Evolutionary conservation across 2,329 filamentous ascomycete species (phyloP).

Genomic region (Stagonosporopsis cucurbitacearum): DNA sequence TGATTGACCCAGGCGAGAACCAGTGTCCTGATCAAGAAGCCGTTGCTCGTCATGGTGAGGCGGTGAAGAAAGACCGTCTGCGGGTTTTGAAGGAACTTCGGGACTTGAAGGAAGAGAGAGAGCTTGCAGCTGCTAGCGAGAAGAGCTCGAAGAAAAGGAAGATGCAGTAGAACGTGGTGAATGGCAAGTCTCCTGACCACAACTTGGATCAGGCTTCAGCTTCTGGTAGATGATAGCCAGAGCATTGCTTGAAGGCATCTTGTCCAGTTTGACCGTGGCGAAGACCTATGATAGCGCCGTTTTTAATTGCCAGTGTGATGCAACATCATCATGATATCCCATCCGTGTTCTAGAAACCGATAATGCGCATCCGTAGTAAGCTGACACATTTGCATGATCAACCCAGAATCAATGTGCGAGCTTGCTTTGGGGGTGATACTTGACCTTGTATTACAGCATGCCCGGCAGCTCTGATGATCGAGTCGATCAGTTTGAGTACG

Average conservation of each 20-base stretch:
- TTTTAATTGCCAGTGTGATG: too few relatives aligned
- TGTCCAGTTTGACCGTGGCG: not conserved
- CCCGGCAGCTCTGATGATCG: not conserved
- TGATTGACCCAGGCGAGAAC: conserved; percentile 16
- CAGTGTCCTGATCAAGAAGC: conserved; percentile 23
- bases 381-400: not conserved
- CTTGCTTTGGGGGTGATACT: not conserved
- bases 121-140: not conserved
- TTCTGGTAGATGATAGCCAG: too few relatives aligned
- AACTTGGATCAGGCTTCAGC: too few relatives aligned
- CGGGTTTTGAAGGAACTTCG: not conserved
- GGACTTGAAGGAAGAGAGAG: conserved; percentile 4
- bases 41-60: not conserved
- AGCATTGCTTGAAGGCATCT: too few relatives aligned
- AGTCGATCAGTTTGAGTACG: not conserved
- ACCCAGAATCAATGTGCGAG: not conserved
- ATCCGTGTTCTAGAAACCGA: not conserved
- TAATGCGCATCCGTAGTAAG: not conserved
- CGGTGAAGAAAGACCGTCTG: conserved; percentile 18
- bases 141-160: conserved; percentile 12
- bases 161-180: not conserved
- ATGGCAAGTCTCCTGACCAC: not conserved
- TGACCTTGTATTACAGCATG: too few relatives aligned
- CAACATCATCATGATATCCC: not conserved
- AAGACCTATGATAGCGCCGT: not conserved